Percentiles rank a stretch among this genome's conserved stretches.
Conservation (phyloP, 1,284 basidiomycete genomes). For the Cutaneotrichosporon arboriforme region DNA sequence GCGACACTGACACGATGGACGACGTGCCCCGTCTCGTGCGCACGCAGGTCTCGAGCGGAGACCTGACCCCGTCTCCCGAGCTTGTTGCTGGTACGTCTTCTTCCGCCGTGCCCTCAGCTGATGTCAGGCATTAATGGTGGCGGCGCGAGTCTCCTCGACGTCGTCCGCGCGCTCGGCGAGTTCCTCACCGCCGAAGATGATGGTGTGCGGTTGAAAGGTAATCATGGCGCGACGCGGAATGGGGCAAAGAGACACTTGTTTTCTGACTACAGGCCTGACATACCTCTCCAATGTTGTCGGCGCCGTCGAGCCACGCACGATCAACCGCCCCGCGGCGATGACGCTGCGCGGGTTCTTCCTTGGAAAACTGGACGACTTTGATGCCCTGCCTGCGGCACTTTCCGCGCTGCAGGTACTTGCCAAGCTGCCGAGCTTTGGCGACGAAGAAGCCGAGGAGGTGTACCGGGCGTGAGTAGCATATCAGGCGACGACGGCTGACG, state of each 20-base stretch:
- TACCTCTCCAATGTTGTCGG: conserved; percentile 57
- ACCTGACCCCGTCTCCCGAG: conserved; percentile 34
- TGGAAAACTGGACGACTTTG: conserved; percentile 78
- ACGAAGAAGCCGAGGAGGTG: conserved; percentile 64
- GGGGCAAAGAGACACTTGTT: too few relatives aligned
- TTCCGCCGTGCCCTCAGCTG: neutral
- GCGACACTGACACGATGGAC: conserved; percentile 37
- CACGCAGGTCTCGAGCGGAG: conserved; percentile 42
- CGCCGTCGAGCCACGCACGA: conserved; percentile 57
- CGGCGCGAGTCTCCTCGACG: conserved; percentile 60
- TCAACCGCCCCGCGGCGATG: conserved; percentile 81
- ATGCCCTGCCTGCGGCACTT: conserved; percentile 70
- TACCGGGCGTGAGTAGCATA: conserved; percentile 59
- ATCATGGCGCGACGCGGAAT: conserved; percentile 10
- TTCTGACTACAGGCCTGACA: conserved; percentile 29
- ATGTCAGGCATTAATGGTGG: conserved; percentile 61
- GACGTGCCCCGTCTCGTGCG: conserved; percentile 33
- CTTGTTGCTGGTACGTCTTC: conserved; percentile 33
- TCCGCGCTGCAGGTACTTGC: conserved; percentile 67
- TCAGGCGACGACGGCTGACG: too few relatives aligned
- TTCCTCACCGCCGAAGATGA: conserved; percentile 83
- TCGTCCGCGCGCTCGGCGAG: conserved; percentile 82
- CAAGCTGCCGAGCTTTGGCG: conserved; percentile 61
- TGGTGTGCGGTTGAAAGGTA: conserved; percentile 70
- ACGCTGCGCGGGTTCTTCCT: conserved; percentile 78